Evolutionary conservation across 2,329 filamentous ascomycete species (phyloP).

Genomic region (Trichoderma gracile): DNA sequence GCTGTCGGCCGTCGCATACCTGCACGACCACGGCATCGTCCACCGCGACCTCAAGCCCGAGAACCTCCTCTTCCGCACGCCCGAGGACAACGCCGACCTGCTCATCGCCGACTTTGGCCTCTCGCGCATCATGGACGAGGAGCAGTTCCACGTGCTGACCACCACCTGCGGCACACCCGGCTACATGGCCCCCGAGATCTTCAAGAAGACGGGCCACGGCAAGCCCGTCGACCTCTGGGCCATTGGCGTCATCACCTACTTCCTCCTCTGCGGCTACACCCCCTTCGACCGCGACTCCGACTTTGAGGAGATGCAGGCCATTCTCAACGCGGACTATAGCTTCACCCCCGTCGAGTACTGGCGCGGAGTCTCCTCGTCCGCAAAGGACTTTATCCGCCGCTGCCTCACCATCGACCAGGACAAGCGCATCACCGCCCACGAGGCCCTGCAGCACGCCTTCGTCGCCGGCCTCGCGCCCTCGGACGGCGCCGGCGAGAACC

Average conservation of each 20-base stretch:
- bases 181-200: slow-evolving; percentile 99
- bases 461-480: slow-evolving; percentile 55
- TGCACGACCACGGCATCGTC: slow-evolving; percentile 98
- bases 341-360: slow-evolving; percentile 96
- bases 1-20: slow-evolving; percentile 94
- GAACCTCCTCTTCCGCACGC: slow-evolving; percentile 93
- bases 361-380: slow-evolving; percentile 83
- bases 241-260: slow-evolving; percentile 97
- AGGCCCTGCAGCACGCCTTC: slow-evolving; percentile 67
- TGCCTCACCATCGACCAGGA: slow-evolving; percentile 90
- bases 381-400: slow-evolving; percentile 87
- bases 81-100: slow-evolving; percentile 95
- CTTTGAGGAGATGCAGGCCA: slow-evolving; percentile 99
- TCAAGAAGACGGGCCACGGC: slow-evolving; percentile 96
- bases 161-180: slow-evolving; percentile 97
- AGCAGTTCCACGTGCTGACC: slow-evolving; percentile 95
- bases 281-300: slow-evolving; percentile 97
- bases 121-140: slow-evolving; percentile 97
- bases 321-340: slow-evolving; percentile 92
- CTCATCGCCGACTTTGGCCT: slow-evolving; percentile 97
- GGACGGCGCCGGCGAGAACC: slow-evolving; percentile 57
- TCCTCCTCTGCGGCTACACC: slow-evolving; percentile 95
- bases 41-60: slow-evolving; percentile 97
- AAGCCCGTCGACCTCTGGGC: slow-evolving; percentile 99
- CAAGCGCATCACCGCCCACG: slow-evolving; percentile 87